phyloP scores from a whole-genome alignment of 2,329 filamentous ascomycete genomes.

The Gnomoniopsis smithogilvyi region DNA sequence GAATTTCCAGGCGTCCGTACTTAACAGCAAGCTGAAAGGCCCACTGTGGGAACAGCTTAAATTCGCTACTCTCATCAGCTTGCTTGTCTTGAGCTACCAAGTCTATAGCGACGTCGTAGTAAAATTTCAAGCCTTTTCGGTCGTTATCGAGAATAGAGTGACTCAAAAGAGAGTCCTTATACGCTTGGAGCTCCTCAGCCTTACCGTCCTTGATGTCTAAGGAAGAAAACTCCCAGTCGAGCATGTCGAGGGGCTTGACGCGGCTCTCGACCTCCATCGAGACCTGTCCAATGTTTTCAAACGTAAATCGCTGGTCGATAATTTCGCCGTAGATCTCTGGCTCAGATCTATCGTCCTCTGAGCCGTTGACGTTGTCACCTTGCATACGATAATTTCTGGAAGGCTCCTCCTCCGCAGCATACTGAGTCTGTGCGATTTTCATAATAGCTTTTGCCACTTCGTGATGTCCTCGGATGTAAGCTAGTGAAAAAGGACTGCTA shows the following conservation, averaged over 20 bases:
- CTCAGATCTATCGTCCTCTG: conserved; percentile 28
- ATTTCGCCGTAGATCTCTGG: conserved; percentile 50
- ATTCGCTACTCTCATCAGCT: conserved; percentile 29
- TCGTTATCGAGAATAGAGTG: conserved; percentile 54
- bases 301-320: conserved; percentile 66
- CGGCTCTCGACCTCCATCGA: conserved; percentile 66
- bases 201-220: conserved; percentile 31
- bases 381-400: conserved; percentile 48
- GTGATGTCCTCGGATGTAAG: conserved; percentile 62
- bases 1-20: conserved; percentile 50
- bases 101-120: conserved; percentile 53
- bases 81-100: conserved; percentile 38
- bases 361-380: conserved; percentile 33
- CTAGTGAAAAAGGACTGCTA: conserved; percentile 62
- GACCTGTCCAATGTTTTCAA: conserved; percentile 71
- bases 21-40: conserved; percentile 43
- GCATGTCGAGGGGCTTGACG: conserved; percentile 50
- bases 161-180: conserved; percentile 30
- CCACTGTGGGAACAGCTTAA: conserved; percentile 36
- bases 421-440: conserved; percentile 69
- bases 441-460: conserved; percentile 64
- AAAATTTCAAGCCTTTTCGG: conserved; percentile 46
- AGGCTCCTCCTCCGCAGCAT: conserved; percentile 51
- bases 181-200: conserved; percentile 21
- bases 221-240: conserved; percentile 38